Evolutionary conservation across 352 stramenopile species (phyloP).

Genomic region (Halophytophthora polymorphica): DNA sequence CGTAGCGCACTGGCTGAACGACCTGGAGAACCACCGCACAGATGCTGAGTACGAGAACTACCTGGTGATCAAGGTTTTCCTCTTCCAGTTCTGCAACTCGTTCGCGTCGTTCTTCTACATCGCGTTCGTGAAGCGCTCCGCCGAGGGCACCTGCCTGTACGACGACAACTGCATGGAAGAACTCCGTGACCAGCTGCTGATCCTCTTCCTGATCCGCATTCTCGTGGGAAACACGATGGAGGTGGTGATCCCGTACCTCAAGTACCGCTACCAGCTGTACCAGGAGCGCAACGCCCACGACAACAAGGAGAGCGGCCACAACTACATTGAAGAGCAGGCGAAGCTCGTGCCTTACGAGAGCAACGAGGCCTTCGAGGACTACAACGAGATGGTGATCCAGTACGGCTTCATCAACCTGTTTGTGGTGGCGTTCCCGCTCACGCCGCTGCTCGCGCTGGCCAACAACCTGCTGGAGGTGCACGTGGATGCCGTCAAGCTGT

Average conservation of each 20-base stretch:
- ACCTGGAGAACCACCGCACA: slow-evolving; percentile 92
- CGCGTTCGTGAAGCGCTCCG: slow-evolving; percentile 57
- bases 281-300: slow-evolving; percentile 28
- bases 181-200: slow-evolving; percentile 87
- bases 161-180: slow-evolving; percentile 84
- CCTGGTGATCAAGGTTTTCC: slow-evolving; percentile 97
- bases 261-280: slow-evolving; percentile 71
- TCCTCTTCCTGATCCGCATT: slow-evolving; percentile 91
- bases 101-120: slow-evolving; percentile 98
- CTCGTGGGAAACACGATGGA: slow-evolving; percentile 90
- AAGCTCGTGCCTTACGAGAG: slow-evolving; percentile 81
- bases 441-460: slow-evolving; percentile 83
- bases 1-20: slow-evolving; percentile 92
- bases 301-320: slow-evolving; percentile 44
- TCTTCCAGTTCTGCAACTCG: slow-evolving; percentile 98
- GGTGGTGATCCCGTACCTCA: slow-evolving; percentile 84
- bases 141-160: slow-evolving; percentile 77
- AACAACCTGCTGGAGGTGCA: slow-evolving; percentile 93
- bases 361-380: slow-evolving; percentile 85
- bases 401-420: slow-evolving; percentile 96
- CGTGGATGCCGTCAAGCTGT: slow-evolving; percentile 85
- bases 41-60: slow-evolving; percentile 87
- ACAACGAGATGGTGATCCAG: slow-evolving; percentile 92
- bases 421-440: slow-evolving; percentile 91
- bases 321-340: slow-evolving; percentile 84